Percentiles rank a stretch among this genome's conserved stretches.
Conservation (phyloP, 345 rosid species). For the Moringa oleifera region DNA sequence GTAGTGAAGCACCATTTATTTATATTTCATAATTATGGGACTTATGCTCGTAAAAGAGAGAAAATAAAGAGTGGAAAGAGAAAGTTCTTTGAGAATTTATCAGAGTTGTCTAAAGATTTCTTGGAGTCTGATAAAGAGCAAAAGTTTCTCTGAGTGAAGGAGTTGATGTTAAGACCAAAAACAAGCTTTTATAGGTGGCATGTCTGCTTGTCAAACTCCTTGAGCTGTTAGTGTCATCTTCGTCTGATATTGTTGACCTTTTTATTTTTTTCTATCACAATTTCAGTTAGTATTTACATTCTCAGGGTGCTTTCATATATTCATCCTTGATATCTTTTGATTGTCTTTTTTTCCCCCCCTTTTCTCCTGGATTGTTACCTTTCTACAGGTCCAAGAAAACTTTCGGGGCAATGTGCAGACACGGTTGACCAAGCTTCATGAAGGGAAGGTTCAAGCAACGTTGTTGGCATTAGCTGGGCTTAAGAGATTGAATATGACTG, state of each 20-base stretch:
- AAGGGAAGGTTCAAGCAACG: conserved; percentile 85
- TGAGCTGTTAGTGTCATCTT: background rate
- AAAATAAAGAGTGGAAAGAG: too few relatives aligned
- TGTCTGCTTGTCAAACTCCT: background rate
- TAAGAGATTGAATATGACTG: conserved; percentile 84
- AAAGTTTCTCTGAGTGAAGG: too few relatives aligned
- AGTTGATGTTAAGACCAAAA: too few relatives aligned
- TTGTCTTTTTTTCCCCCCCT: conserved; percentile 10
- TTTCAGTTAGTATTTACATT: background rate
- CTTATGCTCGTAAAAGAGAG: too few relatives aligned
- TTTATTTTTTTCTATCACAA: background rate
- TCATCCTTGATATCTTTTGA: background rate
- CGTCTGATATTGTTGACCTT: background rate
- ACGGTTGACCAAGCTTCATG: conserved; percentile 75
- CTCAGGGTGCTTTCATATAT: background rate
- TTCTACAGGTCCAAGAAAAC: conserved; percentile 74
- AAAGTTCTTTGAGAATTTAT: too few relatives aligned
- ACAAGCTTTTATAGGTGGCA: background rate
- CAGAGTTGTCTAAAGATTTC: too few relatives aligned
- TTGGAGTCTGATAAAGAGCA: too few relatives aligned
- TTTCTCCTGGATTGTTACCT: conserved; percentile 14
- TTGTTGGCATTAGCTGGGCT: conserved; percentile 95
- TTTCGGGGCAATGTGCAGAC: conserved; percentile 97
- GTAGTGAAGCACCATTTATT: too few relatives aligned
- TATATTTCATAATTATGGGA: too few relatives aligned